Percentiles rank a stretch among this genome's conserved stretches.
Evolutionary conservation across 2,329 filamentous ascomycete genomes (phyloP).

Genomic region (Paracorniculantispora psalliotae): DNA sequence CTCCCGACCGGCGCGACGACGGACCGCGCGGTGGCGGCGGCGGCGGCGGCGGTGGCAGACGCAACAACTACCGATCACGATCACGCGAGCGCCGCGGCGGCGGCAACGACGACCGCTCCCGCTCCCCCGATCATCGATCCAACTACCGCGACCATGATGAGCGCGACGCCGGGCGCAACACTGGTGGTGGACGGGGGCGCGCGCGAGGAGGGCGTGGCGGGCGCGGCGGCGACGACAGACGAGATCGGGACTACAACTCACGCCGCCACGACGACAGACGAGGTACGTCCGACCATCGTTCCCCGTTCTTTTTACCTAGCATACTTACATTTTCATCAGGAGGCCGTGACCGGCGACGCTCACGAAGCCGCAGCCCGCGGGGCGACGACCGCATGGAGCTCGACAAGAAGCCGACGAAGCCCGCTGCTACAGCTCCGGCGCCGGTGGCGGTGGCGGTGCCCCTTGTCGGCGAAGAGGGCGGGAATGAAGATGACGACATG

Average conservation of each 20-base stretch:
- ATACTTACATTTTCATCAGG: neutral
- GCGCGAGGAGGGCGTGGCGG: conserved; percentile 21
- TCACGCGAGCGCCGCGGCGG: conserved; percentile 29
- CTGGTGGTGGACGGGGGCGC: conserved; percentile 15
- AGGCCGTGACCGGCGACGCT: conserved; percentile 3
- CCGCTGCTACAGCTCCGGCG: conserved; percentile 11
- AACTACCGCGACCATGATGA: conserved; percentile 36
- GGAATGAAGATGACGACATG: conserved; percentile 63
- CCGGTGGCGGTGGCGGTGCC: conserved; percentile 21
- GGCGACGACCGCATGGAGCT: conserved; percentile 23
- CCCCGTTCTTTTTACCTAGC: no score
- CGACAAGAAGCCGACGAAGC: conserved; percentile 22
- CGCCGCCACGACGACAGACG: conserved; percentile 23
- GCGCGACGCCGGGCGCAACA: conserved; percentile 26
- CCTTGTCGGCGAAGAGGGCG: no score
- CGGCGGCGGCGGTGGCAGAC: conserved; percentile 25
- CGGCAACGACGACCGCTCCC: conserved; percentile 31
- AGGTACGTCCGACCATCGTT: no score
- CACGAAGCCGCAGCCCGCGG: conserved; percentile 3
- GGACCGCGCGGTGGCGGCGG: conserved; percentile 19
- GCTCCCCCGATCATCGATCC: conserved; percentile 31
- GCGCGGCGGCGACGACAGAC: conserved; percentile 25
- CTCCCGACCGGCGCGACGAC: conserved; percentile 38
- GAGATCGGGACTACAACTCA: conserved; percentile 30
- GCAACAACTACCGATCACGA: conserved; percentile 29